Evolutionary conservation across 345 rosid species (phyloP), one percentile per base, ranked within the genome.

Genomic region (Salix dunnii): DNA sequence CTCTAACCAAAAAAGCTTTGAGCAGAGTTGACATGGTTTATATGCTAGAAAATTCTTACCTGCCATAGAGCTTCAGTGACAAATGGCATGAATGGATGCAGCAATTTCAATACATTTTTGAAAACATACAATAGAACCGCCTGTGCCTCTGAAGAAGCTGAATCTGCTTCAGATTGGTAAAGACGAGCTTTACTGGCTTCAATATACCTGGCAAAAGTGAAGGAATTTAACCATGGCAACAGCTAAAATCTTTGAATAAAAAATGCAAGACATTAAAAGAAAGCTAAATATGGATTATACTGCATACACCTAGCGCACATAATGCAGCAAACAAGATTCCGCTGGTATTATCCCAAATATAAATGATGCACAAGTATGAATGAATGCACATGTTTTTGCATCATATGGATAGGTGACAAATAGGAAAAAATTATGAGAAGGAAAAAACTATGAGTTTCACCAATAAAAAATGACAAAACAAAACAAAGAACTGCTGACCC

Each of bases 61-160:
- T 93, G 99, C 99, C 97, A 95, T n/a, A 93, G 89, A 73, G 90
- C 93, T 82, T 95, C 97, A 1, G 96, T 95, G 55, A 95, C 99
- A 75, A 95, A 95, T 14, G 99, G 99, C 97, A 95, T 95, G 82
- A 95, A 95, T 5, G 99, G 99, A 84, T 95, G 99, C 40, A 95
- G 86, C 85, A 95, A 82, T 83, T 91, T 93, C 76, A 95, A 89
- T 81, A 90, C 84, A 74, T 89, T 90, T 86, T 90, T 93, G 74
- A 93, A 95, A 80, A 91, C 92, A 82, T 95, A 91, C 67, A 95
- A 81, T 49, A 93, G 85, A 83, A 93, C 96, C 31, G 99, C 90
- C 87, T 91, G 99, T 36, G 97, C 90, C 77, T 84, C 80, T 55
- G 84, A 79, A 81, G 92, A 85, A 77, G 48, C 82, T 49, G 90